phyloP scores from a whole-genome alignment of 805 yeast species.

The Hanseniaspora meyeri region DNA sequence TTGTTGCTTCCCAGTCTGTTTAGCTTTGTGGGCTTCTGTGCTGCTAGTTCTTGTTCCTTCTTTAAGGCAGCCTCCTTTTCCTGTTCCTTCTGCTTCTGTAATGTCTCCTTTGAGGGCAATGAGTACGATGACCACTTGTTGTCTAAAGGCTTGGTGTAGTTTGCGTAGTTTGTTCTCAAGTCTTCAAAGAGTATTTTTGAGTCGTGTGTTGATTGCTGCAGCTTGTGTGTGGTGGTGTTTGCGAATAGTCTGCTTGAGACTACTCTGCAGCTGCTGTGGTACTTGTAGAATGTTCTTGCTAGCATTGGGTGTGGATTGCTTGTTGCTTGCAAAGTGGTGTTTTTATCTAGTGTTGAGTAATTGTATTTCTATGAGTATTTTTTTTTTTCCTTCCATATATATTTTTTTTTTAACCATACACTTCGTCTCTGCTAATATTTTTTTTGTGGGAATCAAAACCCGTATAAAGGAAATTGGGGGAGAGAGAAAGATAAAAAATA shows the following conservation, averaged over 20 bases:
- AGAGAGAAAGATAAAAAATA: too few species aligned
- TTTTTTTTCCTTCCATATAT: too few species aligned
- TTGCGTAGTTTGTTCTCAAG: slow-evolving; percentile 5
- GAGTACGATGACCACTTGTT: slow-evolving; percentile 35
- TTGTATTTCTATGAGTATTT: background rate
- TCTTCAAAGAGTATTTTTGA: slow-evolving; percentile 10
- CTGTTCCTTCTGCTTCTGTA: slow-evolving; percentile 30
- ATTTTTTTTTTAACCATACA: too few species aligned
- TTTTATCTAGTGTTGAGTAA: background rate
- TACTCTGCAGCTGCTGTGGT: background rate
- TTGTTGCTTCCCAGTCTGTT: slow-evolving; percentile 11
- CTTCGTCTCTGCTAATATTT: background rate
- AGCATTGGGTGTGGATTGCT: background rate
- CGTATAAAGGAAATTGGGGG: background rate
- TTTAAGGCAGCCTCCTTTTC: slow-evolving; percentile 22
- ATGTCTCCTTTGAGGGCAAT: slow-evolving; percentile 34
- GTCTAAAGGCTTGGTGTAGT: background rate
- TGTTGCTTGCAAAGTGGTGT: background rate
- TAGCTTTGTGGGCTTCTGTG: background rate
- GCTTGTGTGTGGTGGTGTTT: background rate
- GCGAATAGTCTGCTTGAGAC: background rate
- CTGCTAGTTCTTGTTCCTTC: slow-evolving; percentile 9
- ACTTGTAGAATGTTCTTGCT: background rate
- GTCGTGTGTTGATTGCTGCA: background rate
- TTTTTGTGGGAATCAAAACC: background rate